These are phyloP conservation scores for Glycyrrhiza uralensis DNA, from an alignment of 306 rosid species.

Conservation along the genomic window DNA sequence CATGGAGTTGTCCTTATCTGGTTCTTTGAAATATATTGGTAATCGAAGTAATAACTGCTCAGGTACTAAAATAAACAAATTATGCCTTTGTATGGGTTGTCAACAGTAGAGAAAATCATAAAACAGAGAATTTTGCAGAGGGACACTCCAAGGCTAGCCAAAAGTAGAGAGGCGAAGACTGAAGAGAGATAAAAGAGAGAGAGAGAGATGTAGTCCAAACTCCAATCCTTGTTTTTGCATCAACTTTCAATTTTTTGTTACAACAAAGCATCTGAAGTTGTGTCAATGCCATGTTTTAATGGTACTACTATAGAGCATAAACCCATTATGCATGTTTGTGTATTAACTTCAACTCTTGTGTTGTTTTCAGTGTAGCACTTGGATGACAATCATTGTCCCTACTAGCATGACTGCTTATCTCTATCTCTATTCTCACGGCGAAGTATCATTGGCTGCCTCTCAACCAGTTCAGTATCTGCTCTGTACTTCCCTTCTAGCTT, in stretches of 20 bases:
- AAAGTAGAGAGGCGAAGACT: background rate
- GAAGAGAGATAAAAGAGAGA: background rate
- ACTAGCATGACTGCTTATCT: constrained; percentile 98
- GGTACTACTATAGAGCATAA: background rate
- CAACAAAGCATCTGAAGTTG: background rate
- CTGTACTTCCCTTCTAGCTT: constrained; percentile 20
- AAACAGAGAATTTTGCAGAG: constrained; percentile 1
- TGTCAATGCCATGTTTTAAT: background rate
- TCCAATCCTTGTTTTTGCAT: constrained; percentile 1
- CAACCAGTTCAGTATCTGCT: constrained; percentile 68
- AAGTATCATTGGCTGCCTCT: constrained; percentile 95
- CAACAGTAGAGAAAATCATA: background rate
- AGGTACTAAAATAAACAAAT: background rate
- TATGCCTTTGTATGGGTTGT: background rate
- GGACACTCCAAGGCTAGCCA: background rate
- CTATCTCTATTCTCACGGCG: constrained; percentile 95
- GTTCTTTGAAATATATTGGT: background rate
- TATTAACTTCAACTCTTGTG: constrained; percentile 21
- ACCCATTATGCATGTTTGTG: background rate
- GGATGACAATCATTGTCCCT: constrained; percentile 97
- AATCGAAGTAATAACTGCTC: background rate
- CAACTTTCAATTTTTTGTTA: background rate
- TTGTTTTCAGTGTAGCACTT: constrained; percentile 89
- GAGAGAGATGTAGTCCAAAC: background rate
- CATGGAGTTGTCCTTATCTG: background rate